These are phyloP conservation scores for Panus rudis DNA, from an alignment of 768 basidiomycete genomes.

Conservation along the genomic window DNA sequence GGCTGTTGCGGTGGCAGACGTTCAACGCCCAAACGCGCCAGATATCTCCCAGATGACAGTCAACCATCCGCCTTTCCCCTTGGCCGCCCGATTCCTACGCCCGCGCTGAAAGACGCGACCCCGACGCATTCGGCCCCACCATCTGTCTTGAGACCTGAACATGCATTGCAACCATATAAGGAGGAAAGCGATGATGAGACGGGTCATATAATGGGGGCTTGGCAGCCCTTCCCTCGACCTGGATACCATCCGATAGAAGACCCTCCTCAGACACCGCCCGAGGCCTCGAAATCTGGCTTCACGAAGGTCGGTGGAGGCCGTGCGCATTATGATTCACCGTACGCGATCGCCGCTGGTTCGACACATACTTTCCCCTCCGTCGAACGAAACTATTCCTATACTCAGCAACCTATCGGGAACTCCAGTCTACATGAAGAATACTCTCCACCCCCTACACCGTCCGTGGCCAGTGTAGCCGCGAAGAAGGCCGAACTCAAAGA, in stretches of 20 bases:
- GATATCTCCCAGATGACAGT: slow-evolving; percentile 10
- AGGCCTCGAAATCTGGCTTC: slow-evolving; percentile 53
- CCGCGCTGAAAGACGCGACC: slow-evolving; percentile 21
- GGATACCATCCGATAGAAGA: slow-evolving; percentile 44
- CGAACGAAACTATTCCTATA: slow-evolving; percentile 27
- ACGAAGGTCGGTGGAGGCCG: slow-evolving; percentile 82
- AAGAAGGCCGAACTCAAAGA: slow-evolving; percentile 11
- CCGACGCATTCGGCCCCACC: slow-evolving; percentile 51
- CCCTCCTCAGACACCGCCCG: slow-evolving; percentile 18
- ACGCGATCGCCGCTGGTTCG: slow-evolving; percentile 58
- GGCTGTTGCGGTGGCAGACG: slow-evolving; percentile 55
- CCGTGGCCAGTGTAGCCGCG: slow-evolving; percentile 36
- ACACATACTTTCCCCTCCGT: slow-evolving; percentile 64
- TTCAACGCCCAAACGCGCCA: slow-evolving; percentile 9
- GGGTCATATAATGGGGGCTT: slow-evolving; percentile 92
- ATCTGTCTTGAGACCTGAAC: slow-evolving; percentile 73
- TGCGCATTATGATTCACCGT: slow-evolving; percentile 80
- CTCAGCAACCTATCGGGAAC: slow-evolving; percentile 13
- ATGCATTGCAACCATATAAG: slow-evolving; percentile 65
- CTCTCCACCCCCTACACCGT: slow-evolving; percentile 45
- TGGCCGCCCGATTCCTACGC: slow-evolving; percentile 14
- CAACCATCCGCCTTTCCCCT: slow-evolving; percentile 15
- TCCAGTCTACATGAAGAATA: slow-evolving; percentile 33
- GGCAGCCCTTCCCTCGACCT: slow-evolving; percentile 64
- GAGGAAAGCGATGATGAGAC: slow-evolving; percentile 77